Conservation (phyloP, 352 stramenopile genomes). For the Phytophthora chlamydospora region DNA sequence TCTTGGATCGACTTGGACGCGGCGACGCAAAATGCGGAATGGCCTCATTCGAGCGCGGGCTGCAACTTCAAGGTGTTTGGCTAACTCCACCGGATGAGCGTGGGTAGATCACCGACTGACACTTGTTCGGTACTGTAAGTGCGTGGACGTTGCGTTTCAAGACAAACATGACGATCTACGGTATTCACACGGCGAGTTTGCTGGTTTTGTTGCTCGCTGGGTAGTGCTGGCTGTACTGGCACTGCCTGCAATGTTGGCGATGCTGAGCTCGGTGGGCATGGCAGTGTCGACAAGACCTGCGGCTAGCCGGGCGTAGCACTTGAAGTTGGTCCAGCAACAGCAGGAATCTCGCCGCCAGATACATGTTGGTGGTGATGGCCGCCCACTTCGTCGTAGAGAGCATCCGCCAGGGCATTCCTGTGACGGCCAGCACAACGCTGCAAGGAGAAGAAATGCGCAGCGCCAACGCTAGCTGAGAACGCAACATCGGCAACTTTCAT, state of each 20-base stretch:
- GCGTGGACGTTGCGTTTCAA: conserved; percentile 29
- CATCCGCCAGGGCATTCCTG: too few species aligned
- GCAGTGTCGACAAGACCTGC: conserved; percentile 19
- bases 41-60: background rate
- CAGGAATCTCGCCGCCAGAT: background rate
- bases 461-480: too few species aligned
- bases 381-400: too few species aligned
- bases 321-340: conserved; percentile 22
- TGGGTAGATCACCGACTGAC: background rate
- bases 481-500: too few species aligned
- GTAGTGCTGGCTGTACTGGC: background rate
- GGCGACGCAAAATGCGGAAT: conserved; percentile 32
- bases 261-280: background rate
- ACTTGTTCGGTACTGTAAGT: conserved; percentile 9
- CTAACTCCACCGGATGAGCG: conserved; percentile 17
- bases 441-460: too few species aligned
- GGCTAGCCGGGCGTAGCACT: conserved; percentile 24
- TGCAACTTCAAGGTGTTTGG: conserved; percentile 32
- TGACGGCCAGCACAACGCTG: too few species aligned
- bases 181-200: conserved; percentile 5
- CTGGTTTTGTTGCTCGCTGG: background rate
- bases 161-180: conserved; percentile 7
- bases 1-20: conserved; percentile 1
- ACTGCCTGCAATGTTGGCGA: background rate
- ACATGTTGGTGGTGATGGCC: background rate